These are phyloP conservation scores for Camelina laxa DNA, from an alignment of 345 rosid species.

Conservation along the genomic window DNA sequence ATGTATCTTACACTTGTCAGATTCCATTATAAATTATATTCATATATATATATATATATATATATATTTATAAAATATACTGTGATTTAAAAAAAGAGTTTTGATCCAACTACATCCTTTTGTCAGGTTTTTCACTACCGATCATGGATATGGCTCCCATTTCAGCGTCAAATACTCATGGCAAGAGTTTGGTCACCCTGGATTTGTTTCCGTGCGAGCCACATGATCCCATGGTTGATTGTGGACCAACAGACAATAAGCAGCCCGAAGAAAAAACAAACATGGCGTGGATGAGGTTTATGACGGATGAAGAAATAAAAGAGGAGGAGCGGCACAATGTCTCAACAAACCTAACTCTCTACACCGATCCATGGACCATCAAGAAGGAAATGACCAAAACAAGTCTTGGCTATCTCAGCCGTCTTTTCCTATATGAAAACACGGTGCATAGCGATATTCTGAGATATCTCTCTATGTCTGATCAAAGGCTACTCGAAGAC, in stretches of 20 bases:
- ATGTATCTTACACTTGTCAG: too few species aligned
- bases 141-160: not conserved
- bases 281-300: not conserved
- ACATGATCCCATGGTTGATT: not conserved
- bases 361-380: constrained; percentile 2
- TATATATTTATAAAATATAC: too few species aligned
- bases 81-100: not conserved
- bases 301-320: not conserved
- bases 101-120: not conserved
- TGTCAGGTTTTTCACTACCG: not conserved
- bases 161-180: not conserved
- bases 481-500: not conserved
- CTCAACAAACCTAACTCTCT: not conserved
- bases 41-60: too few species aligned
- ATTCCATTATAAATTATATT: too few species aligned
- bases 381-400: not conserved
- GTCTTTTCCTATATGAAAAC: not conserved
- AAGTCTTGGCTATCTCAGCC: not conserved
- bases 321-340: not conserved
- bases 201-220: not conserved
- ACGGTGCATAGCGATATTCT: not conserved
- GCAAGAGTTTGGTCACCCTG: not conserved
- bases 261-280: not conserved
- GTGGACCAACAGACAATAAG: not conserved
- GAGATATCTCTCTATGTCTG: not conserved